Evolutionary conservation across 257 asterid species (phyloP).

Genomic region (Penstemon eatonii): DNA sequence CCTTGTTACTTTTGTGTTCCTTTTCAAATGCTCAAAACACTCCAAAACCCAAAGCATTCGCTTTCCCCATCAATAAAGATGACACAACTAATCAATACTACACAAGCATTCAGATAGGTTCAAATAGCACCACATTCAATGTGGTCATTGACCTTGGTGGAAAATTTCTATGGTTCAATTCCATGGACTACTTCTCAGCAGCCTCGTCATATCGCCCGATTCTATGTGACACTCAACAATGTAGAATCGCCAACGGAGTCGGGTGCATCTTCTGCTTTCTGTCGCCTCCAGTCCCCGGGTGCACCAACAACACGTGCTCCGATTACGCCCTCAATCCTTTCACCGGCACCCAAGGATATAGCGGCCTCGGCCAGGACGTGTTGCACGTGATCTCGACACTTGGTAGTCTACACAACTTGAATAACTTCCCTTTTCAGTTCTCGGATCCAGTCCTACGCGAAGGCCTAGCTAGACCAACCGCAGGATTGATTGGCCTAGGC

Average conservation of each 20-base stretch:
- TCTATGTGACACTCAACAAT: slow-evolving; percentile 36
- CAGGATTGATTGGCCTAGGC: slow-evolving; percentile 45
- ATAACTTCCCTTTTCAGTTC: slow-evolving; percentile 41
- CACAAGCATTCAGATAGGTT: slow-evolving; percentile 42
- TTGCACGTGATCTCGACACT: slow-evolving; percentile 29
- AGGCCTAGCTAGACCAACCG: slow-evolving; percentile 32
- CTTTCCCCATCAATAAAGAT: slow-evolving; percentile 47
- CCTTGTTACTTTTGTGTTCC: slow-evolving; percentile 11
- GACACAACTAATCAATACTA: slow-evolving; percentile 42
- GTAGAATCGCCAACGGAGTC: slow-evolving; percentile 34
- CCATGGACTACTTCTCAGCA: slow-evolving; percentile 37
- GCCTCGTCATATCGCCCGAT: slow-evolving; percentile 49
- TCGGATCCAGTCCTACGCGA: slow-evolving; percentile 37
- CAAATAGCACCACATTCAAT: slow-evolving; percentile 38
- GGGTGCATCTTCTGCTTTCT: slow-evolving; percentile 54
- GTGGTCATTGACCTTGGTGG: slow-evolving; percentile 49
- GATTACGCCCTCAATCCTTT: slow-evolving; percentile 53
- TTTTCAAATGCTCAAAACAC: slow-evolving; percentile 33
- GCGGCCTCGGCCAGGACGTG: slow-evolving; percentile 43
- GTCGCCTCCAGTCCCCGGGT: slow-evolving; percentile 46
- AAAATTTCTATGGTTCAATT: slow-evolving; percentile 47
- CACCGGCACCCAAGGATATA: slow-evolving; percentile 45
- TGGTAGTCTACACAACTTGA: slow-evolving; percentile 29
- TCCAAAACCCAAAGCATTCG: slow-evolving; percentile 43
- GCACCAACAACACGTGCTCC: slow-evolving; percentile 60